Evolutionary conservation across 2,329 filamentous ascomycete species (phyloP).

Genomic region (Penicillium hesseltinei): DNA sequence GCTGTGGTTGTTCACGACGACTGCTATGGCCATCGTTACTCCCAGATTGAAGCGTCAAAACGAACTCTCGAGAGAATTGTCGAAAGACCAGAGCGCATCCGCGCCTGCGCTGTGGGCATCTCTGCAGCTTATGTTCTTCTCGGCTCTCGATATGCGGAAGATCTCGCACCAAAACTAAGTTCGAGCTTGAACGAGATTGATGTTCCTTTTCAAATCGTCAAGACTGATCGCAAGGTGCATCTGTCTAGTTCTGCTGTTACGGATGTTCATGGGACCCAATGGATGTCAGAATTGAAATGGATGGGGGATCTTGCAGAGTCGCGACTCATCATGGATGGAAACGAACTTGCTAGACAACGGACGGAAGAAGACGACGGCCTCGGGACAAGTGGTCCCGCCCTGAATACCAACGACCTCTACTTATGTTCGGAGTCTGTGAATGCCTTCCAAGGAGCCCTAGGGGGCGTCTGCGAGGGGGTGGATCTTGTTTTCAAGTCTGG

Average conservation of each 20-base stretch:
- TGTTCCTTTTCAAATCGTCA: slow-evolving; percentile 72
- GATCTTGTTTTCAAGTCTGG: slow-evolving; percentile 71
- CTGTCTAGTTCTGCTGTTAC: slow-evolving; percentile 76
- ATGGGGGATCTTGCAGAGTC: slow-evolving; percentile 81
- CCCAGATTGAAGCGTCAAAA: slow-evolving; percentile 72
- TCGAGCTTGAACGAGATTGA: slow-evolving; percentile 45
- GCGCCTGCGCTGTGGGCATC: slow-evolving; percentile 77
- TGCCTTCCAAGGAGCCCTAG: slow-evolving; percentile 86
- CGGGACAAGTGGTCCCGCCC: slow-evolving; percentile 48
- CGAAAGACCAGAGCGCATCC: slow-evolving; percentile 86
- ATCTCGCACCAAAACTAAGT: slow-evolving; percentile 64
- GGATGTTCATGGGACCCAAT: slow-evolving; percentile 83
- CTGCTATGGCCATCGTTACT: slow-evolving; percentile 91
- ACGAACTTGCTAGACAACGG: slow-evolving; percentile 68
- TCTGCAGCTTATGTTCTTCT: slow-evolving; percentile 88
- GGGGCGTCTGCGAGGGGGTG: slow-evolving; percentile 89
- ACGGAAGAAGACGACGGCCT: slow-evolving; percentile 39
- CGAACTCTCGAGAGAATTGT: slow-evolving; percentile 74
- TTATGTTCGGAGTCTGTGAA: slow-evolving; percentile 80
- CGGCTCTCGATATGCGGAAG: slow-evolving; percentile 73
- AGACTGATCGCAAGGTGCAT: slow-evolving; percentile 69
- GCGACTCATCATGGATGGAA: slow-evolving; percentile 72
- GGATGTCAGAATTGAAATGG: slow-evolving; percentile 86
- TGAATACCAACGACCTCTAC: slow-evolving; percentile 90
- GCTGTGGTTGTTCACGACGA: slow-evolving; percentile 87